Percentiles rank a stretch among this genome's conserved stretches.
These are phyloP conservation scores for Phytophthora cryptogea DNA, from an alignment of 352 stramenopile genomes.

Conservation along the genomic window DNA sequence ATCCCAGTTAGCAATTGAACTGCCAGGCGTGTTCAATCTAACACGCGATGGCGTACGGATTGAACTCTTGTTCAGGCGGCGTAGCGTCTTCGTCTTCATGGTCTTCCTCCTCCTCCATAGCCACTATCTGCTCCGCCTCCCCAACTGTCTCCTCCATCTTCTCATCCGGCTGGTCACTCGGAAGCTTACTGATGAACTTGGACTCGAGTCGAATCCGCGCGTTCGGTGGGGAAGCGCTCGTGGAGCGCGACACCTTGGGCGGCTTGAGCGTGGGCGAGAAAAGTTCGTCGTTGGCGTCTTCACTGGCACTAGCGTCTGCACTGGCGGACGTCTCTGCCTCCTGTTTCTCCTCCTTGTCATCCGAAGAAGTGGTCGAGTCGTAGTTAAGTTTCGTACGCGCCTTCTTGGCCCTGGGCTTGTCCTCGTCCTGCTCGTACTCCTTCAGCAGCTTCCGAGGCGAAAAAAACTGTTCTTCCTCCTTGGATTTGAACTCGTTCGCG, in stretches of 20 bases:
- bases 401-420: conserved; percentile 32
- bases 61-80: conserved; percentile 71
- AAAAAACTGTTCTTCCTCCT: conserved; percentile 54
- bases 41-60: conserved; percentile 53
- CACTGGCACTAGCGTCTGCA: conserved; percentile 17
- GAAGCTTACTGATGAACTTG: conserved; percentile 18
- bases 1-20: conserved; percentile 5
- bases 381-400: conserved; percentile 30
- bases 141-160: conserved; percentile 36
- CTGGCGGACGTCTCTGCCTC: conserved; percentile 13
- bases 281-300: conserved; percentile 54
- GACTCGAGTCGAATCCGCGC: conserved; percentile 37
- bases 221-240: conserved; percentile 41
- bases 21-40: background rate
- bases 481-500: conserved; percentile 24
- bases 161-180: conserved; percentile 29
- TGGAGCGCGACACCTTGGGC: conserved; percentile 43
- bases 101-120: conserved; percentile 30
- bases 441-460: conserved; percentile 67
- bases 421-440: conserved; percentile 48
- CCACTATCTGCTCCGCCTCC: conserved; percentile 4
- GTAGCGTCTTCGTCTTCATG: conserved; percentile 44
- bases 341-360: conserved; percentile 23
- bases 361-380: conserved; percentile 14
- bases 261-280: conserved; percentile 80